A percentile compares a stretch with the other conserved stretches of the same genome.
These are phyloP conservation scores for Clavispora santaluciae DNA, from an alignment of 805 yeast genomes.

Conservation along the genomic window DNA sequence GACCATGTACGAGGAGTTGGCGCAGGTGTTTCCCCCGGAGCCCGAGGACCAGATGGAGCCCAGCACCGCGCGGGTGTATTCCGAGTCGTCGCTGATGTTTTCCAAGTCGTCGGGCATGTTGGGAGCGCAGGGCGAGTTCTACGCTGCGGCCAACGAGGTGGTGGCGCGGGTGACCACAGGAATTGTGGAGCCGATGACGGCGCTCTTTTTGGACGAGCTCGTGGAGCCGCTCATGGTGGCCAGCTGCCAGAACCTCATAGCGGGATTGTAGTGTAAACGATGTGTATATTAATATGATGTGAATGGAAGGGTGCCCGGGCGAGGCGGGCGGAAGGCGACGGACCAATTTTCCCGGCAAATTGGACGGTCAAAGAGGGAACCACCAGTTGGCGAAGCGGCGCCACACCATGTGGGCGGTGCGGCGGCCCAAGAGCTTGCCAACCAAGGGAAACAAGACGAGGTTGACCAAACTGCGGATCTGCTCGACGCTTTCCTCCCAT, in stretches of 20 bases:
- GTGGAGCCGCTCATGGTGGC: constrained; percentile 26
- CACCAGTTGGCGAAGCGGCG: constrained; percentile 32
- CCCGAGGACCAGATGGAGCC: constrained; percentile 3
- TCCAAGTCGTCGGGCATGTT: constrained; percentile 26
- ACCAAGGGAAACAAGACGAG: constrained; percentile 60
- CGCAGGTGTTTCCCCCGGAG: constrained; percentile 16
- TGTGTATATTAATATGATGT: constrained; percentile 7
- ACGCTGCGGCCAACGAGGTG: constrained; percentile 21
- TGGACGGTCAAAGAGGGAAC: constrained; percentile 8
- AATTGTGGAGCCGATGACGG: constrained; percentile 34
- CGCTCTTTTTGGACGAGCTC: constrained; percentile 24
- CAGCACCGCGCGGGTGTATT: constrained; percentile 7
- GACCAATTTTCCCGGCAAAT: not conserved
- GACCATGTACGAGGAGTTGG: constrained; percentile 22
- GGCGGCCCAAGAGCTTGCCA: constrained; percentile 65
- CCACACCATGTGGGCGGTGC: constrained; percentile 35
- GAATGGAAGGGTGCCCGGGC: no score
- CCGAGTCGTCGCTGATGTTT: constrained; percentile 33
- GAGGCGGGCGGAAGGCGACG: no score
- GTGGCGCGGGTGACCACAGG: constrained; percentile 29
- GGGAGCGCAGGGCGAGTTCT: constrained; percentile 16
- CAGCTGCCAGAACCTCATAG: constrained; percentile 27
- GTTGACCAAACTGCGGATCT: constrained; percentile 52
- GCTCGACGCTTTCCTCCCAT: constrained; percentile 67
- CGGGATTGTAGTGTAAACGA: not conserved